Base-by-base conservation (phyloP, 208 protist genomes). In the Tritrichomonas musculus region DNA sequence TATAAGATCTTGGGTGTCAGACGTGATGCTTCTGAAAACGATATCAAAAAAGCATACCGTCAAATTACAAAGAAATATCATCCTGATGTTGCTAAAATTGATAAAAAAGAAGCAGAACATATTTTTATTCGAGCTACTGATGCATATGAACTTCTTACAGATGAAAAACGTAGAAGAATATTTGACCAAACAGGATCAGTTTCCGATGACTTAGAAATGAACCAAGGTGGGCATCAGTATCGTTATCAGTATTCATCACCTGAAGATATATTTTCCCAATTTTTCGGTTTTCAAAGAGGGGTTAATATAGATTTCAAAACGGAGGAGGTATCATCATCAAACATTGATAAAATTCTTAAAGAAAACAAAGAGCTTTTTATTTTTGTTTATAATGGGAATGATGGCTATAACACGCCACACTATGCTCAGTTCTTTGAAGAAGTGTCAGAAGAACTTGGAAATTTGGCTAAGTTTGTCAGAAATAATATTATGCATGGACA, bases 11-110 rank as follows among this genome's bases (percentile, higher is more conserved):
- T 95, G 1, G 94, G 93, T 55, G 93, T 95, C 0, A 11, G 77
- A 1, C 94, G 95, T 93, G 57, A 73, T 82, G 94, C 93, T 41
- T 53, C 65, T 53, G 14, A 64, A 39, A 14, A 20, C 8, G 93
- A 77, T 64, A 95, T 96, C 60, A 96, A 96, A 72, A 96, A 96
- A 66, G 93, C 95, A 9, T 96, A 96, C 60, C 69, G 94, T 30
- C 95, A 96, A 69, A 13, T 95, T 17, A 95, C 95, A 50, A 92
- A 95, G 25, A 95, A 95, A 93, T 92, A 93, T 36, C 96, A 96
- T 94, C 96, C 96, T 20, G 95, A 96, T 80, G 96, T 95, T 55
- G 25, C 66, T 53, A 36, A 14, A 69, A 22, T 49, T 33, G 92
- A 75, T 20, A 88, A 88, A 47, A 88, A 88, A 88, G 64, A 84